Evolutionary conservation across 2,329 filamentous ascomycete genomes (phyloP), one percentile per base, ranked within the genome.

Genomic region (Venturia nashicola): DNA sequence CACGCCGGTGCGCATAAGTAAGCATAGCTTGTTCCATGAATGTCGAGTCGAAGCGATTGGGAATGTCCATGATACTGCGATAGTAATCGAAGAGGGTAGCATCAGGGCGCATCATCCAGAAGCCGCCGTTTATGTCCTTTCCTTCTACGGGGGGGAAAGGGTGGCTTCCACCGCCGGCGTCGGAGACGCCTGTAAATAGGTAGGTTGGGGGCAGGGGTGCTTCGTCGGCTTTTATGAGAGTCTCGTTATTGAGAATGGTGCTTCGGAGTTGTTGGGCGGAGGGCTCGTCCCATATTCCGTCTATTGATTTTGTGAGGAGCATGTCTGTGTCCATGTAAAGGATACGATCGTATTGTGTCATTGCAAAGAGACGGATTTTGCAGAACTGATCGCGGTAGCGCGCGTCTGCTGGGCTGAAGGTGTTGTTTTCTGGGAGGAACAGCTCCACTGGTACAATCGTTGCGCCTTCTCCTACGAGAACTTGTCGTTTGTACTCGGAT

Each of bases 261-360:
- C 1, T 23, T 27, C 51, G 51, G 18, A 55, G 12, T 34, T 36
- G 51, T 9, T 55, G 57, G 14, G 57, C 34, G 3, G 23, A 3
- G 9, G 57, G 57, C 6, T 61, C 40, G 18, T 51, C 36, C 43
- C 40, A 65, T 20, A 65, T 64, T 2, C 20, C 51, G 44, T 65
- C 64, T 14, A 66, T 27, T 20, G 40, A 43, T 12, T 51, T 44
- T 14, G 64, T 66, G 32, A 66, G 34, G 18, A 66, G 32, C 64
- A 61, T 66, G 55, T 66, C 64, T 43, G 27, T 51, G 43, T 66
- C 64, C 20, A 66, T 43, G 51, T 62, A 66, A 12, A 65, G 57
- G 27, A 66, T 54, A 3, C 65, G 59, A 18, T 65, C 59, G 40
- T 63, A 66, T 12, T 32, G 40, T n/a, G 27, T 55, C 51, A 65